A percentile compares a stretch with the other conserved stretches of the same genome.
Evolutionary conservation across 2,329 filamentous ascomycete species (phyloP).

Genomic region (Fragosphaeria purpurea): DNA sequence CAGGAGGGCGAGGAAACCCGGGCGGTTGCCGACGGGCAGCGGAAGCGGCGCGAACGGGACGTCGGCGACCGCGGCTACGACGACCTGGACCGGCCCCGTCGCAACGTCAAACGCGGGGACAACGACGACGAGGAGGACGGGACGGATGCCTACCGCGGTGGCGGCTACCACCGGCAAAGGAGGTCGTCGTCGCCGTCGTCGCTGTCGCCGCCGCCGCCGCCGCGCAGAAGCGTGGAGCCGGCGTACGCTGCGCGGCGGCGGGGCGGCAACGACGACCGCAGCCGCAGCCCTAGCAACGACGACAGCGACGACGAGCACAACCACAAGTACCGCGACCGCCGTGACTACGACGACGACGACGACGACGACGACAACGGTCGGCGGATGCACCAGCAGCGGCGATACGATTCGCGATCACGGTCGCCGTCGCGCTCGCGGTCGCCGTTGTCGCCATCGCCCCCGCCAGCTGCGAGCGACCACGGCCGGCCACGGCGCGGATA

Average conservation of each 20-base stretch:
- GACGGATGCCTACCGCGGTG: not conserved
- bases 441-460: too few relatives aligned
- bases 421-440: too few relatives aligned
- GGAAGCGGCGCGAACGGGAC: not conserved
- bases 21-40: not conserved
- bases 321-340: too few relatives aligned
- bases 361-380: too few relatives aligned
- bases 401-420: too few relatives aligned
- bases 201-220: not conserved
- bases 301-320: not conserved
- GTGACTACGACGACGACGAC: too few relatives aligned
- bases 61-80: not conserved
- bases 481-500: too few relatives aligned
- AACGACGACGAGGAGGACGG: not conserved
- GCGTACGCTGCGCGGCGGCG: not conserved
- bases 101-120: not conserved
- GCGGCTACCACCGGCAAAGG: slow-evolving; percentile 1
- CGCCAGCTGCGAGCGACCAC: too few relatives aligned
- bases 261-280: not conserved
- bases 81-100: not conserved
- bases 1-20: slow-evolving; percentile 9
- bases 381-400: too few relatives aligned
- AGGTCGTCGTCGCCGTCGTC: not conserved
- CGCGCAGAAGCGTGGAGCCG: slow-evolving; percentile 3
- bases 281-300: slow-evolving; percentile 2